Percentiles rank a stretch among this genome's conserved stretches.
These are phyloP conservation scores for Glebionis coronaria DNA, from an alignment of 129 eudicot species.

Conservation along the genomic window DNA sequence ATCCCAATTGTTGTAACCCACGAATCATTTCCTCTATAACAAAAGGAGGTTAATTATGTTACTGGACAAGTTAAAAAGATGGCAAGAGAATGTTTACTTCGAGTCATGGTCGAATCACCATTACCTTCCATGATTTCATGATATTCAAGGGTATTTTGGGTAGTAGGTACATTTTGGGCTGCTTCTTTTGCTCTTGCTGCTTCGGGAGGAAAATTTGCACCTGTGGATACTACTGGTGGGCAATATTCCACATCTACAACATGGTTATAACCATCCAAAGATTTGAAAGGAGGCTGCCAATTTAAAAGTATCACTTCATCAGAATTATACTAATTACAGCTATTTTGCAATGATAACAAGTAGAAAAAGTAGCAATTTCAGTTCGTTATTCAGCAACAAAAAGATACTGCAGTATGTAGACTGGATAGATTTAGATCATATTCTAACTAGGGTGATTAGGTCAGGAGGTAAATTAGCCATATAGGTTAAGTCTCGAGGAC, in stretches of 20 bases:
- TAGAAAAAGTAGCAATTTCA: neutral
- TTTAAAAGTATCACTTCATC: conserved; percentile 4
- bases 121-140: conserved; percentile 97
- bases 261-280: conserved; percentile 92
- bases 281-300: conserved; percentile 75
- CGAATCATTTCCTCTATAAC: conserved; percentile 94
- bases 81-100: neutral
- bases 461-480: neutral
- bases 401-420: neutral
- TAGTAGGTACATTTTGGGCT: conserved; percentile 69
- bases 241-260: conserved; percentile 82
- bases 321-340: neutral
- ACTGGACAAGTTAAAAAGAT: neutral
- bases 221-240: conserved; percentile 66
- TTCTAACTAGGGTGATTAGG: neutral
- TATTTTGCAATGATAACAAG: neutral
- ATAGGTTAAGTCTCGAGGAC: no score
- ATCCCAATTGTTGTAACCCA: conserved; percentile 86
- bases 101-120: neutral
- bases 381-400: neutral
- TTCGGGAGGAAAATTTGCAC: conserved; percentile 77
- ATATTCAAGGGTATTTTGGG: conserved; percentile 59
- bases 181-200: conserved; percentile 96
- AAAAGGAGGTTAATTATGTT: conserved; percentile 5
- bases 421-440: neutral